A percentile compares a stretch with the other conserved stretches of the same genome.
Conservation (phyloP, 2,329 filamentous ascomycete genomes). For the Fusarium mangiferae region DNA sequence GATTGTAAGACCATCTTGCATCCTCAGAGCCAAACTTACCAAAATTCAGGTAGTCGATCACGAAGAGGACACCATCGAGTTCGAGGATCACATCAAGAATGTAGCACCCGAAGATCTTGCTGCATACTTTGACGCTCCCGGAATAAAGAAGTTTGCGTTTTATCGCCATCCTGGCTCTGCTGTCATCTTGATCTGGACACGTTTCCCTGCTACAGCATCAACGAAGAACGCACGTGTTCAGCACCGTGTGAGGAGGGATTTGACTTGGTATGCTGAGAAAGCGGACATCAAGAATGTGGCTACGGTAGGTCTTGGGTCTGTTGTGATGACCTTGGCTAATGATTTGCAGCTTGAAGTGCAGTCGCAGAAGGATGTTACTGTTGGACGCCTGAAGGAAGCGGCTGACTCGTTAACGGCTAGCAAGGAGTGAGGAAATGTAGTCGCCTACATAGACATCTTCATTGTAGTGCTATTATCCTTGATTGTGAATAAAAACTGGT, state of each 20-base stretch:
- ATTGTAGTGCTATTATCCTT: rapidly evolving
- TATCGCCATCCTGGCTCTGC: constrained; percentile 6
- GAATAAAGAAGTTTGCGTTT: not conserved
- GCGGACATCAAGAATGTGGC: not conserved
- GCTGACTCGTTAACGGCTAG: rapidly evolving
- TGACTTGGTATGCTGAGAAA: not conserved
- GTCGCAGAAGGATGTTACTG: not conserved
- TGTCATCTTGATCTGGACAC: constrained; percentile 23
- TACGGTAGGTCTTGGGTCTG: not conserved
- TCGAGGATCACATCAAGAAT: not conserved
- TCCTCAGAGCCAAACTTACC: not conserved
- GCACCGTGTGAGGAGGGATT: constrained; percentile 2
- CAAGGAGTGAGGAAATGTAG: not conserved
- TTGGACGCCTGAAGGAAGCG: not conserved
- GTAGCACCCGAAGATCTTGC: not conserved
- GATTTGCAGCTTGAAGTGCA: not conserved
- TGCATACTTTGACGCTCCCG: not conserved
- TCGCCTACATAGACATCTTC: not conserved
- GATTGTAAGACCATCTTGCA: not conserved
- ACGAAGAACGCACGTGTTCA: constrained; percentile 6
- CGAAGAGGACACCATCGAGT: not conserved
- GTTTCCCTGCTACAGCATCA: not conserved
- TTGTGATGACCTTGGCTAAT: rapidly evolving
- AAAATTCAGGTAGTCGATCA: not conserved
- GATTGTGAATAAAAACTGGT: not conserved